phyloP scores from a whole-genome alignment of 2,329 filamentous ascomycete species.

The Cladosporium austrohemisphaericum region DNA sequence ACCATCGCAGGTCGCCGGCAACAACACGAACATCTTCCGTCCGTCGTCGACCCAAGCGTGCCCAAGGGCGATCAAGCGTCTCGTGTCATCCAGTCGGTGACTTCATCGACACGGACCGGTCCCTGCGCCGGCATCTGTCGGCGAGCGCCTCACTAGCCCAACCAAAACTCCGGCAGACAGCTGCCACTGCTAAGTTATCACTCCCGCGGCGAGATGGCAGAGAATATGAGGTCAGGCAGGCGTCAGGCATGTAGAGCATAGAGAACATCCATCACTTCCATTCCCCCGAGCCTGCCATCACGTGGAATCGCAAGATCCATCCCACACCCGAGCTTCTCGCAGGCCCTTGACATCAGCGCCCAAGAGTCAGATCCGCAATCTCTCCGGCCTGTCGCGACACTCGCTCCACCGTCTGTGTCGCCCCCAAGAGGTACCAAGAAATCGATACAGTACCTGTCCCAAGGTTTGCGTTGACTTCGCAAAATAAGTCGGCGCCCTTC shows the following conservation, averaged over 20 bases:
- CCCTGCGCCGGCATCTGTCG: conserved; percentile 7
- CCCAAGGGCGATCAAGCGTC: background rate
- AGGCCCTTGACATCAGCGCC: conserved; percentile 6
- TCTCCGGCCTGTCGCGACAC: conserved; percentile 1
- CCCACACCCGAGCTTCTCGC: background rate
- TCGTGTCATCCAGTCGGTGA: background rate
- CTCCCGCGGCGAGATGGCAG: conserved; percentile 5
- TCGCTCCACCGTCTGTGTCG: conserved; percentile 7
- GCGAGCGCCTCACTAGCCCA: background rate
- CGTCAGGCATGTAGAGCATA: too few species aligned
- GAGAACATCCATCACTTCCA: conserved; percentile 1
- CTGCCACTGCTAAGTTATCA: background rate
- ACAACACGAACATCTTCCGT: too few species aligned
- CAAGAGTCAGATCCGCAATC: conserved; percentile 9
- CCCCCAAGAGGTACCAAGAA: conserved; percentile 10
- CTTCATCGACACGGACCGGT: background rate
- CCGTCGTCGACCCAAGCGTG: too few species aligned
- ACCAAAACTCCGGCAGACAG: too few species aligned
- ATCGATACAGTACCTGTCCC: conserved; percentile 5
- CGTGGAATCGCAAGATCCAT: background rate
- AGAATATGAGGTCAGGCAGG: background rate
- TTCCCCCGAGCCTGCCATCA: conserved; percentile 4
- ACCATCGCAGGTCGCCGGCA: too few species aligned
- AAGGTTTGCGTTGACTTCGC: conserved; percentile 12
- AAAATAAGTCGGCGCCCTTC: conserved; percentile 14